Evolutionary conservation across 257 asterid genomes (phyloP).

Genomic region (Voacanga thouarsii): DNA sequence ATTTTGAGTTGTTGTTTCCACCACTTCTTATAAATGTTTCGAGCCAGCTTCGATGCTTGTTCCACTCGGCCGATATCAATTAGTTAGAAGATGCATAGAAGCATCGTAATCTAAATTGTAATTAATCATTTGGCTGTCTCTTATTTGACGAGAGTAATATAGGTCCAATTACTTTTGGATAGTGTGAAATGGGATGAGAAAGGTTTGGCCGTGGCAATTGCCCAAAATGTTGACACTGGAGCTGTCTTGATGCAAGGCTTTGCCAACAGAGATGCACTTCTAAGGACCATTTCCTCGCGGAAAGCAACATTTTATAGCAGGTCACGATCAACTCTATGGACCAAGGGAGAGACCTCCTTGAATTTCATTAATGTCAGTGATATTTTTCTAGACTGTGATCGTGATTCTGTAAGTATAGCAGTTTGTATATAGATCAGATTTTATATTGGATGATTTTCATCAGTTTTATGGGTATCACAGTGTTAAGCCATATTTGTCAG

Average conservation of each 20-base stretch:
- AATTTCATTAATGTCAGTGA: conserved; percentile 79
- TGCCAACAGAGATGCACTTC: conserved; percentile 70
- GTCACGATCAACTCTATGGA: conserved; percentile 82
- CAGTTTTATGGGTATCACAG: background rate
- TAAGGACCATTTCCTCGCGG: conserved; percentile 58
- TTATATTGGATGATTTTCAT: background rate
- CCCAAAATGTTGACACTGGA: conserved; percentile 88
- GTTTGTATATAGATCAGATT: background rate
- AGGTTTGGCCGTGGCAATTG: conserved; percentile 91
- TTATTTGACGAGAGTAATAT: conserved; percentile 31
- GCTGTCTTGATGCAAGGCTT: conserved; percentile 94
- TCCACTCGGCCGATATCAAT: background rate
- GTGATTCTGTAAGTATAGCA: conserved; percentile 66
- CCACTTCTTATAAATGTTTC: background rate
- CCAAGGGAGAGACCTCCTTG: conserved; percentile 88
- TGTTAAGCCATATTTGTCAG: conserved; percentile 27
- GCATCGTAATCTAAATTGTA: background rate
- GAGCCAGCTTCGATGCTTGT: background rate
- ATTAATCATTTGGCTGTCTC: conserved; percentile 12
- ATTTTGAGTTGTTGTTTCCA: background rate
- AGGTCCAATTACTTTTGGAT: conserved; percentile 79
- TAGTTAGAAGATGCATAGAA: background rate
- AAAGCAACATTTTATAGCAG: conserved; percentile 89
- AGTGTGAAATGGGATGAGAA: conserved; percentile 90
- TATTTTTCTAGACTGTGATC: conserved; percentile 81